phyloP scores from a whole-genome alignment of 306 rosid genomes.

The Prinsepia uniflora region DNA sequence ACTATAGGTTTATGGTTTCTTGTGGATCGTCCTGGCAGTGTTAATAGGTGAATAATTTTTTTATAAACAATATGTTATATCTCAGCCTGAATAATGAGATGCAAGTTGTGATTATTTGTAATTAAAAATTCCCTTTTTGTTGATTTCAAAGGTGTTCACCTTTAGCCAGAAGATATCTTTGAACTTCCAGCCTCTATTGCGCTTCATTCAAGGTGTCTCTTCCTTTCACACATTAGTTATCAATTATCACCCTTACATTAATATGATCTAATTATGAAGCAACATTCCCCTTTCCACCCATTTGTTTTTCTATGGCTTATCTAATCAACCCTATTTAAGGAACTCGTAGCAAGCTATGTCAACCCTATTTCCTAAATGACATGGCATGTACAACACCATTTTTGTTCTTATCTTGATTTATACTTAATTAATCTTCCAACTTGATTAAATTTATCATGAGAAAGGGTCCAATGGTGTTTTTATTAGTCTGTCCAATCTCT shows the following conservation, averaged over 20 bases:
- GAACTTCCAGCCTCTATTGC: slow-evolving; percentile 84
- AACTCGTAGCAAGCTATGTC: background rate
- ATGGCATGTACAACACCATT: background rate
- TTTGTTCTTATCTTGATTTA: no score
- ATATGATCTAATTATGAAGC: background rate
- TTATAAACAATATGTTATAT: background rate
- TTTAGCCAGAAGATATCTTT: slow-evolving; percentile 92
- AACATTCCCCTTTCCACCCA: background rate
- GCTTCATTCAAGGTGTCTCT: slow-evolving; percentile 85
- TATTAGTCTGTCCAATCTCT: no score
- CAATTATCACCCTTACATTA: no score
- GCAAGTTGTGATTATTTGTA: background rate
- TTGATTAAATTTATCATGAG: no score
- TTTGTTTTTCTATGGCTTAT: background rate
- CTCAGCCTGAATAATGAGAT: background rate
- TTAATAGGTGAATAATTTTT: slow-evolving; percentile 59
- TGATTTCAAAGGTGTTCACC: slow-evolving; percentile 67
- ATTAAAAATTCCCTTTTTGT: slow-evolving; percentile 22
- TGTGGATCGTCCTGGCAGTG: slow-evolving; percentile 73
- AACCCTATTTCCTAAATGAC: background rate
- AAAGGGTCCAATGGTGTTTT: no score
- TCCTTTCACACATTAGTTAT: slow-evolving; percentile 27
- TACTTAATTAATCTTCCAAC: no score
- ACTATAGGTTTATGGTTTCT: slow-evolving; percentile 73
- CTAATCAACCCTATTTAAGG: background rate